Base-by-base conservation (phyloP, 768 basidiomycete species). In the Termitomyces sp. region DNA sequence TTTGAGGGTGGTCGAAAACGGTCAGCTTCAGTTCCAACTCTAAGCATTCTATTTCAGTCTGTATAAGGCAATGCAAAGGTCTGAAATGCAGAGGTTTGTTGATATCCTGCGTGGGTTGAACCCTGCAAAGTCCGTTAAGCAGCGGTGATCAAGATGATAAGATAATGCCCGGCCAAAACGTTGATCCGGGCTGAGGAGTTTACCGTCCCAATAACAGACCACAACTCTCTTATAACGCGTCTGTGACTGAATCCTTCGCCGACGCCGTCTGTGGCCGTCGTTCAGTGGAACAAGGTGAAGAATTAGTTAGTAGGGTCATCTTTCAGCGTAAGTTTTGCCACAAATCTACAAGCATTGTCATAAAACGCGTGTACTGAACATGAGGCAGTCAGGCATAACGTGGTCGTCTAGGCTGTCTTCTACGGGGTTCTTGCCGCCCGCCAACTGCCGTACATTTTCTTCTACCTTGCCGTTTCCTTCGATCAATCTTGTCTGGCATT, bases 361-460 rank as follows among this genome's bases (percentile, higher is more conserved):
- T 67, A 66, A 64, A 70, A 73, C 76, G 74, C 76, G 78, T 79
- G 79, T 71, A 64, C 72, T 77, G 61, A 74, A 80, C 80, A 83
- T 78, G 81, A 82, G 79, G 81, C 80, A 73, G 60, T 65, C 70
- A 74, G 74, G 68, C 70, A 70, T 73, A 53, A 73, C 73, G 70
- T 72, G 72, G 64, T 67, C 63, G 57, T 61, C 53, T 55, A 34
- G 58, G 52, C 51, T 51, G 49, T 59, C 64, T 66, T 61, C 62
- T 61, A 62, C 64, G 53, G 61, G 27, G 55, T 16, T 52, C 55
- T 59, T 57, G 44, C 59, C 56, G 51, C 42, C 63, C 61, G 59
- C 60, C 54, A 54, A 64, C 64, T 64, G 62, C 66, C 56, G 59
- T 65, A 64, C 63, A 55, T 55, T 61, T 30, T 54, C 52, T 30